Evolutionary conservation across 2,329 filamentous ascomycete species (phyloP).

Genomic region (Ophiostoma sp.): DNA sequence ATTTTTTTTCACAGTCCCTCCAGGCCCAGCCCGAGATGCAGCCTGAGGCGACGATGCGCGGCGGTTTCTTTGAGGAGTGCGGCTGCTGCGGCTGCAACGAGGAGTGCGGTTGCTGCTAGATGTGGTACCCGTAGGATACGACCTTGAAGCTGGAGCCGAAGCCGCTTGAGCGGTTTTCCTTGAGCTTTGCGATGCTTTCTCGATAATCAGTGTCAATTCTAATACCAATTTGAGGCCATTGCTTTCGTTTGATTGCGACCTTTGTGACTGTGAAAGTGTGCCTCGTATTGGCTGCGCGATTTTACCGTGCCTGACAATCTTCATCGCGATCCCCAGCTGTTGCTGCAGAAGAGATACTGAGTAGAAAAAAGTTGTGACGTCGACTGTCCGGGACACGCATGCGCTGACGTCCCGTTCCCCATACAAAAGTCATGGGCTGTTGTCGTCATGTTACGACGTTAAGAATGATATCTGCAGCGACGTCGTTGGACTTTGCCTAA

Average conservation of each 20-base stretch:
- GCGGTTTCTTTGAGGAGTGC: constrained; percentile 39
- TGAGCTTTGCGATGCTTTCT: not conserved
- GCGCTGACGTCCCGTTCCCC: constrained; percentile 9
- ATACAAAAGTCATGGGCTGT: not conserved
- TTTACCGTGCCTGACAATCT: not conserved
- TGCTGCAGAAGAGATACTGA: not conserved
- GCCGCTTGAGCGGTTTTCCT: not conserved
- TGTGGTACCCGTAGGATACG: not conserved
- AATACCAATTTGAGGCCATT: not conserved
- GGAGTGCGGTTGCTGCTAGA: constrained; percentile 36
- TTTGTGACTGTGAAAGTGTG: not conserved
- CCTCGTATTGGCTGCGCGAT: not conserved
- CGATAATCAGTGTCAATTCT: not conserved
- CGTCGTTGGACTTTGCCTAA: not conserved
- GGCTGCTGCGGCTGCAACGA: constrained; percentile 37
- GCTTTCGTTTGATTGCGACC: not conserved
- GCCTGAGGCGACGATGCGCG: constrained; percentile 35
- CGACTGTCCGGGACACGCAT: constrained; percentile 1
- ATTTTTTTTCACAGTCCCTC: constrained; percentile 27
- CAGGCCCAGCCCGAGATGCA: constrained; percentile 37
- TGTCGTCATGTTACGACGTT: not conserved
- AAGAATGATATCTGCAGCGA: not conserved
- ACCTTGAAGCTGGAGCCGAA: not conserved
- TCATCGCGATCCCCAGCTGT: not conserved
- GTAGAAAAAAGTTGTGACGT: not conserved